phyloP scores from a whole-genome alignment of 2,329 filamentous ascomycete species.

The Aspergillus piperis region DNA sequence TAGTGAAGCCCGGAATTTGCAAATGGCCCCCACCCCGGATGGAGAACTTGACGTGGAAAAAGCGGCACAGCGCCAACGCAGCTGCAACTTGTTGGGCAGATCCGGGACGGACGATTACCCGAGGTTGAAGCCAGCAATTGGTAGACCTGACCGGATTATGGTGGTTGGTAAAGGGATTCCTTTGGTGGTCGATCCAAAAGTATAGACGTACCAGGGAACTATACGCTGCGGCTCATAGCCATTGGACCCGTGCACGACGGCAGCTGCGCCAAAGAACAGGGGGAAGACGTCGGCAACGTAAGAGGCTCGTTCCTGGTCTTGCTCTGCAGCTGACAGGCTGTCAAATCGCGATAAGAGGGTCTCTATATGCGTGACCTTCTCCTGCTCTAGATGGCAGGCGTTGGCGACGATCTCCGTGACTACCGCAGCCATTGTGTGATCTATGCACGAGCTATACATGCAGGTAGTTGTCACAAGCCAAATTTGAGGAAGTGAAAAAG shows the following conservation, averaged over 20 bases:
- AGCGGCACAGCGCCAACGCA: slow-evolving; percentile 1
- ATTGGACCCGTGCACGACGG: neutral
- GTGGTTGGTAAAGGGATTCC: neutral
- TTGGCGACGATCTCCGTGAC: neutral
- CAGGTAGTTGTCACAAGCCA: neutral
- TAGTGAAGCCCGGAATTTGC: slow-evolving; percentile 22
- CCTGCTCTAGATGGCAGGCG: neutral
- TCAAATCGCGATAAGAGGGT: neutral
- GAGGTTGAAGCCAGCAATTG: slow-evolving; percentile 7
- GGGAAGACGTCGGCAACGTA: neutral
- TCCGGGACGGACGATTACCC: neutral
- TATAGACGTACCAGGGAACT: slow-evolving; percentile 1
- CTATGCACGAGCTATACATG: neutral
- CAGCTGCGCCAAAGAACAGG: neutral
- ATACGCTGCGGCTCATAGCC: slow-evolving; percentile 6
- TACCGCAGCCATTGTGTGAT: neutral
- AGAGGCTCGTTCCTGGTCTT: neutral
- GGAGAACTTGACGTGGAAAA: slow-evolving; percentile 20
- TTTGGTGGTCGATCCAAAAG: neutral
- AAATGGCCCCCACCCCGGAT: slow-evolving; percentile 22
- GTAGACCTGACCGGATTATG: neutral
- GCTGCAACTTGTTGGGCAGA: neutral
- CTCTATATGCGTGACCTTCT: neutral
- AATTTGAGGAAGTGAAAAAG: neutral
- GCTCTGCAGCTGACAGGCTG: neutral